A percentile compares a stretch with the other conserved stretches of the same genome.
phyloP scores from a whole-genome alignment of 2,329 filamentous ascomycete species.

The Pseudocercospora fuligena region DNA sequence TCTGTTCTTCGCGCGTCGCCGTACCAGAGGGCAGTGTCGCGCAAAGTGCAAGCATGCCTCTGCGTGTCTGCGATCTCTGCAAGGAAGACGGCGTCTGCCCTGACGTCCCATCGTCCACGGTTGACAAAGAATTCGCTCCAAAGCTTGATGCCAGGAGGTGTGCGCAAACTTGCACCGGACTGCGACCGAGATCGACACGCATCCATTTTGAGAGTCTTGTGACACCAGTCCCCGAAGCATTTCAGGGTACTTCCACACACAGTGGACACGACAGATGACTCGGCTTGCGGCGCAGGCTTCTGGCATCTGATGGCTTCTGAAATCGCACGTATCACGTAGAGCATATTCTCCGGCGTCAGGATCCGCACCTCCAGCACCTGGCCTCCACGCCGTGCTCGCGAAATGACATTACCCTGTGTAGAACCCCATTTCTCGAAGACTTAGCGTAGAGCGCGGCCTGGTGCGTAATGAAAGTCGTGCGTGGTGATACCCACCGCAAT shows the following conservation, averaged over 20 bases:
- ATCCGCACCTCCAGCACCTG: conserved; percentile 9
- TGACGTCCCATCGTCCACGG: conserved; percentile 12
- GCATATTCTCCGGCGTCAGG: conserved; percentile 1
- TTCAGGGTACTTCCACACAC: conserved; percentile 3
- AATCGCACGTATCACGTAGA: conserved; percentile 10
- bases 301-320: conserved; percentile 1
- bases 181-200: conserved; percentile 23
- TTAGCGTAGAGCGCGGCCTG: conserved; percentile 1
- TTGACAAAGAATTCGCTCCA: conserved; percentile 23
- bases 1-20: conserved; percentile 18
- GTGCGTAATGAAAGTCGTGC: conserved; percentile 3
- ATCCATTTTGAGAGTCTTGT: conserved; percentile 17
- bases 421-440: neutral
- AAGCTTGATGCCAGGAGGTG: conserved; percentile 20
- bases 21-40: conserved; percentile 16
- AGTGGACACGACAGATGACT: conserved; percentile 11
- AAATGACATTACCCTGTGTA: conserved; percentile 5
- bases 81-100: conserved; percentile 8
- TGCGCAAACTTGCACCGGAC: conserved; percentile 13
- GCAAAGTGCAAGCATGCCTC: conserved; percentile 9
- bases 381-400: conserved; percentile 7
- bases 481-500: neutral
- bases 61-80: neutral
- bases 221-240: conserved; percentile 17
- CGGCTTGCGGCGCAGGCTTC: conserved; percentile 11